Conservation (phyloP, 2,329 filamentous ascomycete genomes). For the Bretziella fagacearum region DNA sequence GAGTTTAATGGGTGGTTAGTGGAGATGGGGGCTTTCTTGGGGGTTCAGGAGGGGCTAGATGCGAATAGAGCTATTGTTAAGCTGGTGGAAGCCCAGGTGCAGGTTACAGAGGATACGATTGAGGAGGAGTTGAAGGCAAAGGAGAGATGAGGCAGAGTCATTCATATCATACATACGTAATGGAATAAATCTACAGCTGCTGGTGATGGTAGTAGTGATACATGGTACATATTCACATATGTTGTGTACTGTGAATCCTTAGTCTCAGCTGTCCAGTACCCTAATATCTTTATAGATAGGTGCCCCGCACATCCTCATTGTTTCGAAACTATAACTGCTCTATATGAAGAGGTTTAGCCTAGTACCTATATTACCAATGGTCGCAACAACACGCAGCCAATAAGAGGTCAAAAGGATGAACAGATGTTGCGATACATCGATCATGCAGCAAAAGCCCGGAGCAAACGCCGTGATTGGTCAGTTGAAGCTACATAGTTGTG, state of each 20-base stretch:
- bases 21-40: constrained; percentile 28
- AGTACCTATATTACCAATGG: neutral
- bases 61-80: constrained; percentile 27
- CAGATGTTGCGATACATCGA: neutral
- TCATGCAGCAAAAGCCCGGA: neutral
- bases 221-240: neutral
- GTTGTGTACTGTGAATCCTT: too few relatives aligned
- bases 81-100: constrained; percentile 24
- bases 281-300: too few relatives aligned
- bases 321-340: neutral
- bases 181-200: neutral
- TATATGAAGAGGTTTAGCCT: neutral
- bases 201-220: neutral
- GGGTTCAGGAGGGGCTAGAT: constrained; percentile 21
- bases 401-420: neutral
- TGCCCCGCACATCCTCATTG: neutral
- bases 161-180: too few relatives aligned
- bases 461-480: neutral
- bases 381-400: neutral
- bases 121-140: constrained; percentile 9
- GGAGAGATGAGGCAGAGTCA: neutral
- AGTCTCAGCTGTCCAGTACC: too few relatives aligned
- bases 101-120: constrained; percentile 7
- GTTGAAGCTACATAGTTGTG: neutral
- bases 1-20: constrained; percentile 45